Evolutionary conservation across 352 stramenopile genomes (phyloP), one percentile per base, ranked within the genome.

Genomic region (Pythium myriotylum): DNA sequence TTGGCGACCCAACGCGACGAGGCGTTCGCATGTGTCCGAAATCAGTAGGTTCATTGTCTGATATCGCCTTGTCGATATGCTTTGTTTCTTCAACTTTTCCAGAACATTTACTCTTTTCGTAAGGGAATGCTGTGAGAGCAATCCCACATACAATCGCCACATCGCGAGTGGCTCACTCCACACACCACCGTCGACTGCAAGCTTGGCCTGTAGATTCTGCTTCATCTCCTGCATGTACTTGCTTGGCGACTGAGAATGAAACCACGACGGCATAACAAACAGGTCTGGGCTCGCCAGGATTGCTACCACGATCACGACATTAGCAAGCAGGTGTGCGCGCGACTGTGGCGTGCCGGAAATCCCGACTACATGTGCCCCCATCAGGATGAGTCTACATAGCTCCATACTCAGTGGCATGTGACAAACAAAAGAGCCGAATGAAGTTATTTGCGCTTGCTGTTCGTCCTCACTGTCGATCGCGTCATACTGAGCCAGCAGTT

Each of bases 191-290:
- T 95, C 81, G 17, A 90, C 27, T 9, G 72, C 67, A 4, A 95
- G 59, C 59, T 95, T 95, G 22, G 81, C 78, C 48, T 81, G 66
- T 26, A 92, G 55, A 37, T 81, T 89, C 8, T 73, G 67, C 62
- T 87, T 92, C 86, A 95, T 94, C 51, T 92, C 86, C 13, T 77
- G 67, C 42, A 92, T 54, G 54, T 88, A 95, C 6, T 72, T 74
- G 29, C 73, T 68, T 1, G 83, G 68, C n/a, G 80, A 90, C 17
- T 79, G 54, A 12, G 68, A 69, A 40, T 95, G 86, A 56, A 90
- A 95, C 63, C 88, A 91, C 14, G 86, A 95, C 10, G 86, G 86
- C 70, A 86, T 77, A 10, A 91, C 41, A 59, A 89, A 92, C 14
- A 95, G 47, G 48, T 94, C 83, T 2, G 83, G 84, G 7, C 80